Conservation (phyloP, 2,329 filamentous ascomycete species). For the Cordyceps cicadae region DNA sequence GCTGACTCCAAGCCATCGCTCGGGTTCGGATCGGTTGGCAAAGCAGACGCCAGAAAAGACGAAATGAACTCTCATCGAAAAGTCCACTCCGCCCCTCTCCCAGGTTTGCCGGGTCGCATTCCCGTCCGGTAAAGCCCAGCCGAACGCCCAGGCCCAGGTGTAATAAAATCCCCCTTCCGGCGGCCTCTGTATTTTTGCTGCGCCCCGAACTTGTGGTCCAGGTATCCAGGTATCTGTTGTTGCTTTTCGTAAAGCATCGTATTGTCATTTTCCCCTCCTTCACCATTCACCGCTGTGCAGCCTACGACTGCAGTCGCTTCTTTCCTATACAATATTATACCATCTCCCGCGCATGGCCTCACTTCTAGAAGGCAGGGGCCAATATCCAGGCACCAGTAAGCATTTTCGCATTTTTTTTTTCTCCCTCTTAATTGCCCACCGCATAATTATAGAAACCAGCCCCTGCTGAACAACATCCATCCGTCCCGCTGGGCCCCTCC, state of each 20-base stretch:
- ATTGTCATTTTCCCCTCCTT: background rate
- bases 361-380: background rate
- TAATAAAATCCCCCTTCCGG: background rate
- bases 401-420: background rate
- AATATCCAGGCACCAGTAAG: background rate
- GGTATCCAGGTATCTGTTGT: background rate
- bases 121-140: background rate
- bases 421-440: background rate
- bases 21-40: background rate
- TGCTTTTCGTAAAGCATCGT: background rate
- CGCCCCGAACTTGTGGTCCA: background rate
- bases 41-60: background rate
- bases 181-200: background rate
- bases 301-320: background rate
- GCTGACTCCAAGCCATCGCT: too few species aligned
- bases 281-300: background rate
- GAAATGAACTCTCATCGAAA: background rate
- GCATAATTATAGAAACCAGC: background rate
- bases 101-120: background rate
- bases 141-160: background rate
- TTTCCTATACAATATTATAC: background rate
- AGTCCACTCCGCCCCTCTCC: constrained; percentile 2
- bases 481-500: background rate
- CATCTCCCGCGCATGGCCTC: background rate
- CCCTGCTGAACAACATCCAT: background rate